A percentile compares a stretch with the other conserved stretches of the same genome.
These are phyloP conservation scores for Boletus sp. DNA, from an alignment of 768 basidiomycete species.

Conservation along the genomic window DNA sequence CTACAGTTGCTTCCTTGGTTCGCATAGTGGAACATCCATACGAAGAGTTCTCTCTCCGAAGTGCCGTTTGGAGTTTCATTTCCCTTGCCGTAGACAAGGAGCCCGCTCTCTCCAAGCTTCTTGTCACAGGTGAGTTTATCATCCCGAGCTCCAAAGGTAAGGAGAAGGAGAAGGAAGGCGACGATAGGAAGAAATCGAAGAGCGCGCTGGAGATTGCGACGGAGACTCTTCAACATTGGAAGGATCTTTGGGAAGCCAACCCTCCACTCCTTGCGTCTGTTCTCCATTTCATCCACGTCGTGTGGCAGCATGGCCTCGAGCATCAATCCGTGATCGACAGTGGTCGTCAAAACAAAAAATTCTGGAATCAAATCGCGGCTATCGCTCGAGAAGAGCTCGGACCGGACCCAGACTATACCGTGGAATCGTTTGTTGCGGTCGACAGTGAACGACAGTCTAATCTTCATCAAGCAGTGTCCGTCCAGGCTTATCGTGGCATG, in stretches of 20 bases:
- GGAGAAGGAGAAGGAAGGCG: constrained; percentile 24
- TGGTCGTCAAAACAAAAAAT: constrained; percentile 52
- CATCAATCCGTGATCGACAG: constrained; percentile 59
- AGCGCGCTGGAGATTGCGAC: constrained; percentile 71
- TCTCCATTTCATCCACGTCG: constrained; percentile 70
- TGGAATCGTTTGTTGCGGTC: constrained; percentile 44
- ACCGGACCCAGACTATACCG: constrained; percentile 66
- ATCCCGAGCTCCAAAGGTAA: constrained; percentile 44
- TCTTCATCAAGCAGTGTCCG: constrained; percentile 58
- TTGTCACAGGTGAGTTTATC: constrained; percentile 73
- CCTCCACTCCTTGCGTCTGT: constrained; percentile 74
- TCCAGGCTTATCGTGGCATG: constrained; percentile 65
- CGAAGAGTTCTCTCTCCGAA: constrained; percentile 69
- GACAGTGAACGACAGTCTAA: constrained; percentile 44
- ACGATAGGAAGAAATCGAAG: constrained; percentile 35
- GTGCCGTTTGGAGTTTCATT: constrained; percentile 82
- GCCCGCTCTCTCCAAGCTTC: constrained; percentile 78
- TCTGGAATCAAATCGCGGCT: constrained; percentile 70
- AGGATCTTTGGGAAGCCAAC: constrained; percentile 72
- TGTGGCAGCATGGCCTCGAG: constrained; percentile 80
- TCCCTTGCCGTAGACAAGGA: constrained; percentile 80
- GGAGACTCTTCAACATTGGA: constrained; percentile 67
- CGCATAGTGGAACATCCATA: constrained; percentile 77
- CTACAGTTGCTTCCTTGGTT: constrained; percentile 63
- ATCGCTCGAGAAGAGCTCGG: constrained; percentile 71